Evolutionary conservation across 352 stramenopile species (phyloP), one percentile per base, ranked within the genome.

Genomic region (Pythium periplocum): DNA sequence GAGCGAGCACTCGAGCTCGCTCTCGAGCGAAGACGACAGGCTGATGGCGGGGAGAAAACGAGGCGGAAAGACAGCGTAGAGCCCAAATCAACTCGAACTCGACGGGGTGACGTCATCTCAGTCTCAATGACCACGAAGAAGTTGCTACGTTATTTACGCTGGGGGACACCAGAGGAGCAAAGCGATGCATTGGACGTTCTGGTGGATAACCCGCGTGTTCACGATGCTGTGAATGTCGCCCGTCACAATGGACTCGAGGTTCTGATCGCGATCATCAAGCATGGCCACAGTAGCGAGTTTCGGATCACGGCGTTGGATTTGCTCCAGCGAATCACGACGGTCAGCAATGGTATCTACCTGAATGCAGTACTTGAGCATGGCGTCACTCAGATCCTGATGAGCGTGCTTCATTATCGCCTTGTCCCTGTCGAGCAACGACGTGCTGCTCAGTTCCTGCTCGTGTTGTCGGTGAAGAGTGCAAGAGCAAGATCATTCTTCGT

Each of bases 201-300:
- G 1, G 53, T 55, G 12, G 34, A 36, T 7, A 50, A 61, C 43
- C 48, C 38, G 3, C 41, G 51, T 4, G 53, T 55, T 9, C 53
- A 61, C 48, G 51, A 32, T 5, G 52, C 53, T 1, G 31, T 45
- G 11, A 53, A 66, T 26, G 53, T 66, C 32, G 41, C 60, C 26
- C 53, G 59, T 3, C 44, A 61, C 11, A 61, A 57, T 30, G 59
- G 59, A 2, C 53, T 66, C 7, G 59, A 66, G 12, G 56, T 61
- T 11, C 36, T 66, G n/a, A 49, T 66, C 10, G 52, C 59, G 10
- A 51, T 34, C 26, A 52, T 66, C 40, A 61, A 66, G 39, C 59
- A 66, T 39, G 59, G 59, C 10, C 53, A 61, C 53, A 66, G 53
- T 44, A 52, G 33, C 39, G 53, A 53, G 44, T 66, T 61, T 36